phyloP scores from a whole-genome alignment of 371 early-diverging fungal species.

The Thermomucor indicae-seudaticae region DNA sequence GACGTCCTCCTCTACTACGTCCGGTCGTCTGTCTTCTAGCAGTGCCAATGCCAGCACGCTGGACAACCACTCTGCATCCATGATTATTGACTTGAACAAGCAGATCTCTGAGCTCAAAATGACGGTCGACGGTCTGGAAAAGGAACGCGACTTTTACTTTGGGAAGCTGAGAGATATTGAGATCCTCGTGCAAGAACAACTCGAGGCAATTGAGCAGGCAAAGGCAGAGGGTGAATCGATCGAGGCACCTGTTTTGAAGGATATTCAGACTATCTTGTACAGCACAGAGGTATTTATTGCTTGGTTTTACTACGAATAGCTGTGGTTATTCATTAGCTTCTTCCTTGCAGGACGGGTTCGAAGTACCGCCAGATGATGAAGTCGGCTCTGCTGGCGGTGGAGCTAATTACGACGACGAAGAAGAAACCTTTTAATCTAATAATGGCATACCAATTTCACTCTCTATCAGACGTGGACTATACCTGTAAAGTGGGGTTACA shows the following conservation, averaged over 20 bases:
- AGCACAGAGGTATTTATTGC: too few species aligned
- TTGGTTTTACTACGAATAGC: too few species aligned
- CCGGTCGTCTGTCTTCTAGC: constrained; percentile 20
- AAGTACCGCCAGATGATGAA: constrained; percentile 40
- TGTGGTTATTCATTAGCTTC: too few species aligned
- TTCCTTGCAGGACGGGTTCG: constrained; percentile 52
- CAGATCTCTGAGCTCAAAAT: constrained; percentile 77
- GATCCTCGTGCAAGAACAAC: constrained; percentile 75
- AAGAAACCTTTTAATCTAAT: constrained; percentile 62
- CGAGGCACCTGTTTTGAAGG: constrained; percentile 54
- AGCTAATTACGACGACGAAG: constrained; percentile 37
- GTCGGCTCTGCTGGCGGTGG: constrained; percentile 7
- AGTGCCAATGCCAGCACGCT: constrained; percentile 25
- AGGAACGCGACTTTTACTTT: constrained; percentile 96
- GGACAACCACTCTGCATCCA: constrained; percentile 41
- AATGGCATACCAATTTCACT: too few species aligned
- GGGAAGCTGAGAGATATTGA: constrained; percentile 91
- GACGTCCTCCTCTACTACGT: constrained; percentile 8
- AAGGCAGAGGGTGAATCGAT: constrained; percentile 31
- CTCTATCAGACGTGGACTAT: too few species aligned
- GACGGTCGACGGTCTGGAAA: constrained; percentile 86
- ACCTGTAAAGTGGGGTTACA: too few species aligned
- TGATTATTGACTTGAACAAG: constrained; percentile 63
- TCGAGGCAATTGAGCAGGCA: constrained; percentile 32
- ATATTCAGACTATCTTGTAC: constrained; percentile 77